Percentiles rank a stretch among this genome's conserved stretches.
Evolutionary conservation across 495 filamentous ascomycete genomes (phyloP).

Genomic region (Annulohypoxylon moriforme): DNA sequence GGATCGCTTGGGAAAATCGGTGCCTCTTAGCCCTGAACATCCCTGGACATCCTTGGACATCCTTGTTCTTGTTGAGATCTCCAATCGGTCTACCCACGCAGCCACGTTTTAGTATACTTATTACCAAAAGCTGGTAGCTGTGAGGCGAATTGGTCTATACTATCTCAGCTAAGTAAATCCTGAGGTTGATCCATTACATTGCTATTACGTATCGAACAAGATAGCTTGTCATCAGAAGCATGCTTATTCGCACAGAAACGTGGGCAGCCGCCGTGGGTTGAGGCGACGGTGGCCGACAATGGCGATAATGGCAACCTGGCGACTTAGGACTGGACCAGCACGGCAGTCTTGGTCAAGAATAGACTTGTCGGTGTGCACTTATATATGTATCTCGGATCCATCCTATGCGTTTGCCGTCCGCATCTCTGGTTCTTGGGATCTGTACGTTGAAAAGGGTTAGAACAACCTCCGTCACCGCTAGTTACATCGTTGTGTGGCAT

Average conservation of each 20-base stretch:
- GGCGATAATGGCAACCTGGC: conserved; percentile 12
- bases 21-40: conserved; percentile 7
- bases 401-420: conserved; percentile 15
- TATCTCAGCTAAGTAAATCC: conserved; percentile 13
- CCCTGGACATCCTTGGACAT: conserved; percentile 26
- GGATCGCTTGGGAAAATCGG: conserved; percentile 18
- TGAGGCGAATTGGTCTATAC: conserved; percentile 21
- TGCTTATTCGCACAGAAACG: conserved; percentile 6
- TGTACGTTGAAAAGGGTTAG: conserved; percentile 17
- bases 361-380: conserved; percentile 32
- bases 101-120: conserved; percentile 5
- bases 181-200: conserved; percentile 11
- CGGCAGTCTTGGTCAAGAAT: conserved; percentile 5
- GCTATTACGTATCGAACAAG: conserved; percentile 31
- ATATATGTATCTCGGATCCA: conserved; percentile 10
- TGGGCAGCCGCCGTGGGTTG: not conserved
- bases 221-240: conserved; percentile 9
- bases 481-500: conserved; percentile 20
- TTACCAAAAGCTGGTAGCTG: not conserved
- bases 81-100: conserved; percentile 1
- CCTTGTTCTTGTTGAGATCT: conserved; percentile 23
- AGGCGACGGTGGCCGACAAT: not conserved
- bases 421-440: conserved; percentile 10
- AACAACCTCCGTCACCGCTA: conserved; percentile 38
- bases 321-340: conserved; percentile 9